Conservation (phyloP, 805 yeast genomes). For the Cyberlindnera americana region DNA sequence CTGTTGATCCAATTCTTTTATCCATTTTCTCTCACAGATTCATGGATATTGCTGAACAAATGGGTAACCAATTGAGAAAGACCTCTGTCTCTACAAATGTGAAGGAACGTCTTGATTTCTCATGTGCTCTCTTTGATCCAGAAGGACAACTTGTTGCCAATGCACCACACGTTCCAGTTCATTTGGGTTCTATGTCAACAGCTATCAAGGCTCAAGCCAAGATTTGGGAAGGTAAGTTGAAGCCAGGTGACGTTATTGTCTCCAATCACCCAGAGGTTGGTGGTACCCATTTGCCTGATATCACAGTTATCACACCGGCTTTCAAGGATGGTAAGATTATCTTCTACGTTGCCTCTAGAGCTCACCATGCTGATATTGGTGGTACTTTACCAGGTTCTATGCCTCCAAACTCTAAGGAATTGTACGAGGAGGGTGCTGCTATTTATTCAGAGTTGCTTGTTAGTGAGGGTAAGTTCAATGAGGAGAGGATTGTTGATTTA, state of each 20-base stretch:
- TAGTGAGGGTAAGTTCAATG: slow-evolving; percentile 68
- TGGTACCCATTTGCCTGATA: slow-evolving; percentile 88
- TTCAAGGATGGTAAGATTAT: slow-evolving; percentile 58
- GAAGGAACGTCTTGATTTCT: slow-evolving; percentile 77
- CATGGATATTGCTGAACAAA: slow-evolving; percentile 89
- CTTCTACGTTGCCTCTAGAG: slow-evolving; percentile 87
- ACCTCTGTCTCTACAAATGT: slow-evolving; percentile 82
- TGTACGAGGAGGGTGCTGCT: slow-evolving; percentile 90
- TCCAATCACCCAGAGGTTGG: slow-evolving; percentile 82
- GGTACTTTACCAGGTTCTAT: slow-evolving; percentile 89
- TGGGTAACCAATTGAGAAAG: slow-evolving; percentile 77
- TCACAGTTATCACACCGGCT: slow-evolving; percentile 90
- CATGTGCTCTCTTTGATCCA: slow-evolving; percentile 78
- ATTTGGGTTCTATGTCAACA: slow-evolving; percentile 81
- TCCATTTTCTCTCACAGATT: slow-evolving; percentile 81
- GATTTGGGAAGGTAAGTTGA: slow-evolving; percentile 59
- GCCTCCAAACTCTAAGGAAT: slow-evolving; percentile 86
- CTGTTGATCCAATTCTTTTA: slow-evolving; percentile 64
- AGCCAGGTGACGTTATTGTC: slow-evolving; percentile 71
- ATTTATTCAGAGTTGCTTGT: slow-evolving; percentile 77
- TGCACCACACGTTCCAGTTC: slow-evolving; percentile 88
- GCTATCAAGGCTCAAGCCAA: slow-evolving; percentile 66
- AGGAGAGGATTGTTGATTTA: slow-evolving; percentile 57
- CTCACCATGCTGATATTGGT: slow-evolving; percentile 70
- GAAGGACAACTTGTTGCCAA: slow-evolving; percentile 80